Conservation (phyloP, 2,329 filamentous ascomycete species). For the Aspergillus hortae region DNA sequence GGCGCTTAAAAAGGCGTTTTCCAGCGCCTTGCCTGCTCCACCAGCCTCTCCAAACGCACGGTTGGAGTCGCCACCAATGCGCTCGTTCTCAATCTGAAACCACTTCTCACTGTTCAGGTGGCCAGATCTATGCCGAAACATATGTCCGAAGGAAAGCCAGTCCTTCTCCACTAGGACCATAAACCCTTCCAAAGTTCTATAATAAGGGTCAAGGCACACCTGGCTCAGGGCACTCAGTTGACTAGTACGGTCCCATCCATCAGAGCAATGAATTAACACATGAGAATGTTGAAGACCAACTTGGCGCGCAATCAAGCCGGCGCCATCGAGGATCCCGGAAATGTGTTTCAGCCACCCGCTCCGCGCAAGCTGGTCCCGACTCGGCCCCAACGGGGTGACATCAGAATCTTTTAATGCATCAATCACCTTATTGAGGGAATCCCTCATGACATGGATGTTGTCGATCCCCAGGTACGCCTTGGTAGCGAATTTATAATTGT, state of each 20-base stretch:
- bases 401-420: conserved; percentile 92
- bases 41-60: conserved; percentile 39
- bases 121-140: conserved; percentile 91
- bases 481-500: conserved; percentile 86
- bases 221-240: conserved; percentile 90
- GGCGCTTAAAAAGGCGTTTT: conserved; percentile 79
- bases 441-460: conserved; percentile 97
- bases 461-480: conserved; percentile 94
- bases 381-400: conserved; percentile 76
- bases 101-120: conserved; percentile 87
- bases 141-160: conserved; percentile 96
- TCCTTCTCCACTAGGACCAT: conserved; percentile 95
- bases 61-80: conserved; percentile 55
- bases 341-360: conserved; percentile 94
- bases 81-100: conserved; percentile 84
- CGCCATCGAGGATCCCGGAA: conserved; percentile 75
- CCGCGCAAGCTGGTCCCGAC: conserved; percentile 72
- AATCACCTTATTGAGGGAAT: conserved; percentile 80
- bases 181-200: conserved; percentile 89
- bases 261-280: conserved; percentile 94
- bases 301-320: conserved; percentile 77
- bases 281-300: conserved; percentile 92
- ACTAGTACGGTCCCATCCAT: conserved; percentile 96
- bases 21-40: conserved; percentile 67
- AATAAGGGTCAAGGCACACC: conserved; percentile 93